Percentiles rank a stretch among this genome's conserved stretches.
phyloP scores from a whole-genome alignment of 805 yeast species.

The Isabelozyma rhagii region DNA sequence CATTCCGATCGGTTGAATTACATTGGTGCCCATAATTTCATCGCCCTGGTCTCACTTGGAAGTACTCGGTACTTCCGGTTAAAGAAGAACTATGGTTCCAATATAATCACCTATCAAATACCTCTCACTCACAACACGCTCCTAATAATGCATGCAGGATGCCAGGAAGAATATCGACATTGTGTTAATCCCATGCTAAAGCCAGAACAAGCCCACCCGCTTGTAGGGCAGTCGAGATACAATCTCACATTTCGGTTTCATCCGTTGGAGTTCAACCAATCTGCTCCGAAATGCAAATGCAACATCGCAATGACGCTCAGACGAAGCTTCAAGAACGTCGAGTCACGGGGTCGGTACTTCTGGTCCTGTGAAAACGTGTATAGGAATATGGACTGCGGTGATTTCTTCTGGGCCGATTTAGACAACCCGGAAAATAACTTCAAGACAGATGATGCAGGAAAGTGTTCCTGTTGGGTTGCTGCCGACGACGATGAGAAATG shows the following conservation, averaged over 20 bases:
- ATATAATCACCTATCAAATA: constrained; percentile 37
- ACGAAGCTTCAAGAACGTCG: constrained; percentile 47
- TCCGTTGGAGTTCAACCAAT: constrained; percentile 30
- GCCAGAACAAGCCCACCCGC: constrained; percentile 38
- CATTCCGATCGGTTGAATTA: constrained; percentile 74
- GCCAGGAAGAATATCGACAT: constrained; percentile 75
- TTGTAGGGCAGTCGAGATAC: constrained; percentile 50
- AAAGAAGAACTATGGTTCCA: constrained; percentile 35
- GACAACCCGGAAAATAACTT: constrained; percentile 22
- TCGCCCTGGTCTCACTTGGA: constrained; percentile 69
- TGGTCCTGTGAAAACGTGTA: constrained; percentile 62
- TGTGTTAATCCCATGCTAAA: constrained; percentile 48
- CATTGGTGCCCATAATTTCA: constrained; percentile 67
- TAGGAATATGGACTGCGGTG: constrained; percentile 43
- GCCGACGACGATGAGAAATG: constrained; percentile 31
- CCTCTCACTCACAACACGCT: constrained; percentile 71
- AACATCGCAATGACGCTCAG: constrained; percentile 50
- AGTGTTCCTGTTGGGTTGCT: constrained; percentile 46
- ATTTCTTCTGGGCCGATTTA: constrained; percentile 52
- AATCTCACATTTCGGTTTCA: constrained; percentile 66
- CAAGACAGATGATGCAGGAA: constrained; percentile 25
- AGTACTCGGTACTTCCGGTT: constrained; percentile 66
- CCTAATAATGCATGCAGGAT: constrained; percentile 72
- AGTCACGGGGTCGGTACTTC: constrained; percentile 53
- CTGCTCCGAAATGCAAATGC: constrained; percentile 50